phyloP scores from a whole-genome alignment of 345 rosid species.

The Dimocarpus longan region DNA sequence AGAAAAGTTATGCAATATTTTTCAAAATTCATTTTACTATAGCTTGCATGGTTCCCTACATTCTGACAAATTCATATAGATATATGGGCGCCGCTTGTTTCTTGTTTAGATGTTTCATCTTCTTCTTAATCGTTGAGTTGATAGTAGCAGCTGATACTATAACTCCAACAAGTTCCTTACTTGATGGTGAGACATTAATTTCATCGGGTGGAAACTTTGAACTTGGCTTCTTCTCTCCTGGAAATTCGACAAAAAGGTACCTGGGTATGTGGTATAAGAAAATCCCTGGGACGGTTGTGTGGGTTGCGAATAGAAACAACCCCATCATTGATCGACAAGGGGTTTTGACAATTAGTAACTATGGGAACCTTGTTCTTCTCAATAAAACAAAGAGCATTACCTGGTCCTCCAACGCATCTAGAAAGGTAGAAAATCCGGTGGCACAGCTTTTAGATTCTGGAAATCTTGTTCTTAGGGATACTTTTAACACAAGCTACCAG shows the following conservation, averaged over 20 bases:
- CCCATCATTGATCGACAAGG: conserved; percentile 30
- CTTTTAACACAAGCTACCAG: background rate
- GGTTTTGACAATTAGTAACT: conserved; percentile 19
- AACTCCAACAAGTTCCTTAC: conserved; percentile 8
- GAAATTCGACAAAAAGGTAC: conserved; percentile 32
- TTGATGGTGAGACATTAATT: conserved; percentile 25
- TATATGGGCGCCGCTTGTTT: background rate
- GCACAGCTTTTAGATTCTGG: conserved; percentile 43
- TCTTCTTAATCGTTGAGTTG: background rate
- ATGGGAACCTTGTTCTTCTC: conserved; percentile 36
- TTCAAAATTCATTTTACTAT: background rate
- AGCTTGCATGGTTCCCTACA: no score
- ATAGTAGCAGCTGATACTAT: conserved; percentile 20
- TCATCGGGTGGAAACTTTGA: conserved; percentile 13
- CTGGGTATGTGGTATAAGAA: conserved; percentile 50
- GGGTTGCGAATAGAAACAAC: conserved; percentile 51
- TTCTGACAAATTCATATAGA: background rate
- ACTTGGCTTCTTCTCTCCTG: conserved; percentile 35
- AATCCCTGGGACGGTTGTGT: conserved; percentile 30
- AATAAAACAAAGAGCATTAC: conserved; percentile 7
- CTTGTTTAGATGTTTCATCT: conserved; percentile 9
- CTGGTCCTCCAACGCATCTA: conserved; percentile 41
- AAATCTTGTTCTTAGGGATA: conserved; percentile 44
- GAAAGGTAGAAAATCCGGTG: conserved; percentile 25
- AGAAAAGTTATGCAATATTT: background rate